Evolutionary conservation across 108 stramenopile genomes (phyloP).

Genomic region (Cyclotella sp.): DNA sequence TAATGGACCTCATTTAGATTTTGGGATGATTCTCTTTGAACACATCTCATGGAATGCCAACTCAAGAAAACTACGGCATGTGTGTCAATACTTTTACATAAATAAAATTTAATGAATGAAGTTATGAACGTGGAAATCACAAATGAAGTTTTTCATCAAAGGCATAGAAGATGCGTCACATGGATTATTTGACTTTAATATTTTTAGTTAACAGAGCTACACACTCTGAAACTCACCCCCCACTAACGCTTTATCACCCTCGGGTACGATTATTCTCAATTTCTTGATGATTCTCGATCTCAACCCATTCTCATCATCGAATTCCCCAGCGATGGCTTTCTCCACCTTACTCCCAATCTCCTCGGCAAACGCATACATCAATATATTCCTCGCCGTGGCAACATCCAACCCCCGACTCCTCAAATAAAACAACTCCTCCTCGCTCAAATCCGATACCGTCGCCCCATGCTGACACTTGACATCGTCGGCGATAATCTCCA

Average conservation of each 20-base stretch:
- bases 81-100: conserved; percentile 9
- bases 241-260: conserved; percentile 74
- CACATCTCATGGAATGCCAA: conserved; percentile 15
- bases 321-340: conserved; percentile 55
- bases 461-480: conserved; percentile 96
- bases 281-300: conserved; percentile 69
- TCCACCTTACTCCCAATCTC: conserved; percentile 73
- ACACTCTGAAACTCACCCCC: conserved; percentile 85
- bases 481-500: conserved; percentile 96
- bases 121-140: conserved; percentile 28
- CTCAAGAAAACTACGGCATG: conserved; percentile 13
- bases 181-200: not conserved
- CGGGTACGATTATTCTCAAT: conserved; percentile 80
- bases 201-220: conserved; percentile 17
- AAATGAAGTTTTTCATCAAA: not conserved
- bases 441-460: conserved; percentile 94
- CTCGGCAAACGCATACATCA: conserved; percentile 91
- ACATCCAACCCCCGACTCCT: conserved; percentile 86
- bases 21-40: conserved; percentile 3
- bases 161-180: no score
- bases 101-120: conserved; percentile 25
- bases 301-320: conserved; percentile 72
- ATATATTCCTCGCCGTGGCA: conserved; percentile 71
- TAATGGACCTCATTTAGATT: conserved; percentile 10
- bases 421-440: conserved; percentile 95